Evolutionary conservation across 495 filamentous ascomycete genomes (phyloP).

Genomic region (Annulohypoxylon moriforme): DNA sequence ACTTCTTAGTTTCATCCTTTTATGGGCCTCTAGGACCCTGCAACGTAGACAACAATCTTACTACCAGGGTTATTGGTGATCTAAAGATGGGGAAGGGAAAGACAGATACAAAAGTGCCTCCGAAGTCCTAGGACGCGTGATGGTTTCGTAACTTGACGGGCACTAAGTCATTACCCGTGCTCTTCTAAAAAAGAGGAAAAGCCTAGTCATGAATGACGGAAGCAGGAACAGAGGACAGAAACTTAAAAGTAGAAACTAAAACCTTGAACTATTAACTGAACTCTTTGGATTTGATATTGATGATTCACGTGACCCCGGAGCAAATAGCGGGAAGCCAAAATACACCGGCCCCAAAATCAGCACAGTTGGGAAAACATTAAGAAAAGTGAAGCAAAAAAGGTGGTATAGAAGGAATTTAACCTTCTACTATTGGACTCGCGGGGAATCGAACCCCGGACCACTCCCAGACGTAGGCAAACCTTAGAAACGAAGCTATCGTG

Average conservation of each 20-base stretch:
- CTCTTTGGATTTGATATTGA: neutral
- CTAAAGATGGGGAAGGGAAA: neutral
- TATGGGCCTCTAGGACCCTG: neutral
- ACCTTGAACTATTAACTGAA: neutral
- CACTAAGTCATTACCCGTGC: neutral
- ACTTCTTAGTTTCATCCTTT: neutral
- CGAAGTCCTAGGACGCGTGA: too few relatives aligned
- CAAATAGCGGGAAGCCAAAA: neutral
- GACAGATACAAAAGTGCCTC: neutral
- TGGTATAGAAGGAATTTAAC: slow-evolving; percentile 44
- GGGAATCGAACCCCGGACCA: slow-evolving; percentile 68
- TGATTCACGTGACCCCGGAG: neutral
- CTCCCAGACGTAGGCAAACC: slow-evolving; percentile 54
- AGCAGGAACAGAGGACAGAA: too few relatives aligned
- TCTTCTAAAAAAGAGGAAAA: neutral
- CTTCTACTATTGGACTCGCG: slow-evolving; percentile 51
- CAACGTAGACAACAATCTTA: neutral
- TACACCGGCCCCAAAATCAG: neutral
- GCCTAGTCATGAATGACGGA: too few relatives aligned
- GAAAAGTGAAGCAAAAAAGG: slow-evolving; percentile 28
- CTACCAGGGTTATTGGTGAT: neutral
- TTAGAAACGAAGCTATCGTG: neutral
- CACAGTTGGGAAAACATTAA: neutral
- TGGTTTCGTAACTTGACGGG: too few relatives aligned
- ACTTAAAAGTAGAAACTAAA: neutral